Evolutionary conservation across 352 stramenopile genomes (phyloP).

Genomic region (Pythium oligandrum): DNA sequence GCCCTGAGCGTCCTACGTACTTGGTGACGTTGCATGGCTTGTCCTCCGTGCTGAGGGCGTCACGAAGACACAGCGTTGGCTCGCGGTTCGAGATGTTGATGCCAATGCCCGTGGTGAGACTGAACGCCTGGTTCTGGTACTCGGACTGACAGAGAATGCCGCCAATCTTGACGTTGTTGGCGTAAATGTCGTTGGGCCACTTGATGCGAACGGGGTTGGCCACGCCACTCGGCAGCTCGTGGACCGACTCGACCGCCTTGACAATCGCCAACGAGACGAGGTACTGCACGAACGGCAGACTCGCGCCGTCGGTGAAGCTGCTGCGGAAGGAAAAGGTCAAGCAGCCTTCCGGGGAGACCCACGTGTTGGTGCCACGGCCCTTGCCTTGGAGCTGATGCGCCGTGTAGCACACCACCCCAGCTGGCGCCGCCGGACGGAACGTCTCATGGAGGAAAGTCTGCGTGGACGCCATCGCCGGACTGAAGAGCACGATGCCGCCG

Average conservation of each 20-base stretch:
- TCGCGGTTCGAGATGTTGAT: constrained; percentile 88
- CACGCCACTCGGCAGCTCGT: constrained; percentile 20
- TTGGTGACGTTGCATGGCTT: constrained; percentile 70
- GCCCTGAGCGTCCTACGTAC: constrained; percentile 25
- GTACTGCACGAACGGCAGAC: constrained; percentile 88
- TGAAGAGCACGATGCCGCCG: constrained; percentile 69
- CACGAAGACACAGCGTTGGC: constrained; percentile 84
- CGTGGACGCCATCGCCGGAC: constrained; percentile 63
- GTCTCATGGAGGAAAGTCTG: constrained; percentile 81
- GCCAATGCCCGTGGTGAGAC: constrained; percentile 82
- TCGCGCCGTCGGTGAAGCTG: constrained; percentile 68
- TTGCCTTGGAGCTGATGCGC: constrained; percentile 74
- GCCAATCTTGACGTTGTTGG: constrained; percentile 84
- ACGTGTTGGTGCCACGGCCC: constrained; percentile 82
- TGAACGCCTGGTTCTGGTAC: constrained; percentile 73
- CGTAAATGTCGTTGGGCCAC: constrained; percentile 92
- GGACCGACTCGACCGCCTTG: constrained; percentile 64
- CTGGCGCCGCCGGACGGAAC: constrained; percentile 51
- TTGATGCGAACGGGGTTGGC: constrained; percentile 83
- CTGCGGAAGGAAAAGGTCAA: constrained; percentile 90
- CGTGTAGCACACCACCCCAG: constrained; percentile 77
- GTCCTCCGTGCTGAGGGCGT: constrained; percentile 59
- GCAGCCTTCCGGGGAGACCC: constrained; percentile 84
- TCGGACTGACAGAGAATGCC: constrained; percentile 89
- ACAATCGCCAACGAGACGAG: constrained; percentile 86